Base-by-base conservation (phyloP, 768 basidiomycete species). In the Collybia mongolica region DNA sequence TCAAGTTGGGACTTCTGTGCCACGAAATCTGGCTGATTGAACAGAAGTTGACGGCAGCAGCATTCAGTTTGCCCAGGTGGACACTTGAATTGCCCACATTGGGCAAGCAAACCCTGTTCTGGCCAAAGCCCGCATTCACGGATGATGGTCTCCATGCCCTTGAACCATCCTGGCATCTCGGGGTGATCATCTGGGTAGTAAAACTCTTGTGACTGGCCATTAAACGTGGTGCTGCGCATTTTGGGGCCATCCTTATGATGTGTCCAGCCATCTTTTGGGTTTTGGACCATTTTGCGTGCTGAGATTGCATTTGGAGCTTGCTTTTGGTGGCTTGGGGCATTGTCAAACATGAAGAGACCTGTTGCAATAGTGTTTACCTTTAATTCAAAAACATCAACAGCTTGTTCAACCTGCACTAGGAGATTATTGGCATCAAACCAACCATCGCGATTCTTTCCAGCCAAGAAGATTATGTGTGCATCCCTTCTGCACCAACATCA, bases 171-270 rank as follows among this genome's bases (percentile, higher is more conserved):
- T 5, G 68, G 64, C 42, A 57, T 56, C 23, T 56, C 55, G 9
- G 58, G 61, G 49, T 71, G 67, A 39, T 66, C 47, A 18, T 64
- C 54, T 1, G 52, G 48, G 49, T 57, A 73, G 54, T 73, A 73
- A 7, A 75, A 58, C 17, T 51, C 32, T 44, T 75, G 71, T n/a
- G 51, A 12, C 20, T 39, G 1, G 4, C 60, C 55, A 57, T 68
- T 50, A 11, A 66, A 43, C 3, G 14, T 35, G 11, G 47, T 63
- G 49, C 49, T 39, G 4, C 54, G 49, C 64, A 69, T 68, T 12
- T 41, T 35, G 29, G 54, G 35, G 9, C 61, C 54, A 48, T 37
- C 46, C 19, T 49, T 48, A 12, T 41, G 38, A 48, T 54, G 57
- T 14, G 22, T 44, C 56, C 54, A 63, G 23, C 46, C 42, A 40